Evolutionary conservation across 129 eudicot species (phyloP), one percentile per base, ranked within the genome.

Genomic region (Helianthus tuberosus): DNA sequence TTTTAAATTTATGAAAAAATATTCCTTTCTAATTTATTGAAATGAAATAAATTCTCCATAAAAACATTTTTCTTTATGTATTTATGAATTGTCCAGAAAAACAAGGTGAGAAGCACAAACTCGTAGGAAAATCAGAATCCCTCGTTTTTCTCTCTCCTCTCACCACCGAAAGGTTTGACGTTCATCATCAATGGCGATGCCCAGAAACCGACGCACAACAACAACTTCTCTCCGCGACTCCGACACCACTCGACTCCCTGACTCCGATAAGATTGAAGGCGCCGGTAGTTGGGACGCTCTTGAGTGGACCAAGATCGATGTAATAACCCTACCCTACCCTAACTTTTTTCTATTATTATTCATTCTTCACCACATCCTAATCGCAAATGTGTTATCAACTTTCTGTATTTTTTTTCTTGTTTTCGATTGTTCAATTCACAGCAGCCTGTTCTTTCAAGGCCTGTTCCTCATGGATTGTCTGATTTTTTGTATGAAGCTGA

Each of bases 291-390:
- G 98, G 98, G 98, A 93, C 69, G 90, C 96, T 79, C 25, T 93
- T 41, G 98, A 93, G 76, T 93, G 98, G 98, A 90, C 89, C 82
- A 93, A 90, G 71, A 79, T 88, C 75, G 96, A 93, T 57, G 98
- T 93, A 66, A 55, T 43, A 6, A 6, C 23, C 23, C 23, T 20
- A 20, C 23, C 23, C 23, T 20, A 46, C 81, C 77, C 77, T 81
- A 71, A 54, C 60, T 73, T 81, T 75, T 78, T 52, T 16, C 5
- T 39, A 25, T 43, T 6, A 54, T 38, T 47, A 59, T 53, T 76
- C 52, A 68, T 32, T 32, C 27, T 11, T 52, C 48, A 32, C 20
- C n/a, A 32, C 8, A 25, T 43, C 58, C 17, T 2, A 38, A 71
- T 54, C 12, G n/a, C 11, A 23, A 79, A 72, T 64, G 58, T 63